phyloP scores from a whole-genome alignment of 768 basidiomycete genomes.

The Zangia roseola region DNA sequence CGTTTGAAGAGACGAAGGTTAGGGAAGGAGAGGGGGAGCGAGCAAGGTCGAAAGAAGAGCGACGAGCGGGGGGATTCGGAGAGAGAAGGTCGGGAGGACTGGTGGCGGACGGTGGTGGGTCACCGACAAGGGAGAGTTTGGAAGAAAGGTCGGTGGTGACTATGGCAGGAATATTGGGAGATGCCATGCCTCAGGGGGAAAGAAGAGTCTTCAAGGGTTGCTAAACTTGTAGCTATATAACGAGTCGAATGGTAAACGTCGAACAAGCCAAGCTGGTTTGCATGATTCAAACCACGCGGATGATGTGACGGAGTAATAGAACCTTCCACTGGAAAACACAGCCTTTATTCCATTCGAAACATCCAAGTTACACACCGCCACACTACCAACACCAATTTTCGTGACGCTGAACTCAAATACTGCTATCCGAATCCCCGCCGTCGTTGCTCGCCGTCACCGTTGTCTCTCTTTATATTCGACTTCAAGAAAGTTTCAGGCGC shows the following conservation, averaged over 20 bases:
- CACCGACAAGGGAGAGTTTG: constrained; percentile 20
- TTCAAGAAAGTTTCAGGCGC: no score
- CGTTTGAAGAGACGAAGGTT: constrained; percentile 39
- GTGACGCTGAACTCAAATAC: no score
- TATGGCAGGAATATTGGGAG: constrained; percentile 32
- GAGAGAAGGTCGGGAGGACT: constrained; percentile 23
- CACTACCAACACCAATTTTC: no score
- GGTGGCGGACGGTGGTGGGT: neutral
- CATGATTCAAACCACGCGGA: no score
- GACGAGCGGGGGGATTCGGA: constrained; percentile 12
- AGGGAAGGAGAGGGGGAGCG: constrained; percentile 32
- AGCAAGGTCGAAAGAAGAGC: constrained; percentile 30
- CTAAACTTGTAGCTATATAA: constrained; percentile 8
- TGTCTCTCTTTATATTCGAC: no score
- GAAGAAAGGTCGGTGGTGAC: constrained; percentile 37
- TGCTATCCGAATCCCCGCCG: no score
- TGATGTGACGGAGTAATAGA: no score
- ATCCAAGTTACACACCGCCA: constrained; percentile 11
- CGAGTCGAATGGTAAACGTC: neutral
- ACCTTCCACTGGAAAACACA: constrained; percentile 32
- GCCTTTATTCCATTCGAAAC: constrained; percentile 23
- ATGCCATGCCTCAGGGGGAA: constrained; percentile 16
- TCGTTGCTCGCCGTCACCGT: no score
- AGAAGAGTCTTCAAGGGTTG: neutral
- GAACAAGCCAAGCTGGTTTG: no score